Evolutionary conservation across 768 basidiomycete species (phyloP), one percentile per base, ranked within the genome.

Genomic region (Hypholoma sublateritium): DNA sequence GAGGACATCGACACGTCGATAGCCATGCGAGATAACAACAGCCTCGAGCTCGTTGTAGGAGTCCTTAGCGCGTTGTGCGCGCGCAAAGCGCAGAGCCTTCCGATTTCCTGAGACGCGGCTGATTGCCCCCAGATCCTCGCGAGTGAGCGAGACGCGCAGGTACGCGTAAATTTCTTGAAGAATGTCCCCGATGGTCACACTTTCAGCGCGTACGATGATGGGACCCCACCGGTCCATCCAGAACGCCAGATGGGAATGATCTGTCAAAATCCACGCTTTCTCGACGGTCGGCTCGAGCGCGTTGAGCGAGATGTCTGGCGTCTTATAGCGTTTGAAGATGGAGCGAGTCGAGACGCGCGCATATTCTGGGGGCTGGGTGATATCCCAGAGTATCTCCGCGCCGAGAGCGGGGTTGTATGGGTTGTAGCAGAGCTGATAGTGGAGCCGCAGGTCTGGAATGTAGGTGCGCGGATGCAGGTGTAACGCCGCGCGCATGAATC

Each of bases 171-270:
- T 75, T 8, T 75, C 79, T 36, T 78, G 70, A 21, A 86, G 68
- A 59, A 85, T 47, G 59, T 83, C 80, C 46, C 67, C 55, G 13
- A 84, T 63, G 9, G 77, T 79, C 24, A 80, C 69, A 12, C 64
- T 58, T 11, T 60, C 58, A 2, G 47, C 34, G n/a, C 50, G 21
- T 9, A 69, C 71, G 48, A 85, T 62, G 37, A 86, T 76, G 0
- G 80, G 79, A 2, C 82, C 81, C 86, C 87, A 78, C 19, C 56
- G 57, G n/a, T 66, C 58, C 70, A 79, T 77, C 77, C 76, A 79
- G 44, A 63, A 69, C 13, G 67, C 64, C n/a, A 79, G 71, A 32
- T 71, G 41, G 13, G 68, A 65, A 64, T 74, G 70, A 36, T 77
- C 76, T 16, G 76, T 71, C 19, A 66, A 59, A n/a, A 80, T 71